phyloP scores from a whole-genome alignment of 2,329 filamentous ascomycete genomes.

The Aspergillus ruber region DNA sequence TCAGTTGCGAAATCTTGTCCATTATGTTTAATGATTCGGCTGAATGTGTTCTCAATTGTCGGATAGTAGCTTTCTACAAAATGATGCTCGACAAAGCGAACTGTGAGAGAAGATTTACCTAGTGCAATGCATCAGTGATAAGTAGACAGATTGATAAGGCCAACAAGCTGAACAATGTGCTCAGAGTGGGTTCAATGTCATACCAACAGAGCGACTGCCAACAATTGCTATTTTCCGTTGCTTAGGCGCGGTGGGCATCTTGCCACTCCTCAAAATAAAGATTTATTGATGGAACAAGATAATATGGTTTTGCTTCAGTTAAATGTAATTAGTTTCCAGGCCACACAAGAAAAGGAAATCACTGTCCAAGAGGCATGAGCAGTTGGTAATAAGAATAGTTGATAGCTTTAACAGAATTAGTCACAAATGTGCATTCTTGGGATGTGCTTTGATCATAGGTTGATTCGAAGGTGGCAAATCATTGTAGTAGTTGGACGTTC shows the following conservation, averaged over 20 bases:
- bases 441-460: neutral
- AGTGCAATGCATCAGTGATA: conserved; percentile 33
- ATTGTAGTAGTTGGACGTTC: neutral
- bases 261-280: conserved; percentile 9
- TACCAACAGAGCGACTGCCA: conserved; percentile 85
- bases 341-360: neutral
- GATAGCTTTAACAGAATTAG: neutral
- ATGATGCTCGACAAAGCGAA: conserved; percentile 94
- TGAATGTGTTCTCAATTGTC: conserved; percentile 98
- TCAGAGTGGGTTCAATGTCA: conserved; percentile 16
- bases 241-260: conserved; percentile 67
- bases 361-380: neutral
- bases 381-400: neutral
- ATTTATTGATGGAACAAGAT: neutral
- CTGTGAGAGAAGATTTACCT: conserved; percentile 94
- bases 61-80: conserved; percentile 99
- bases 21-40: conserved; percentile 87
- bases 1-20: conserved; percentile 91
- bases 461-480: neutral
- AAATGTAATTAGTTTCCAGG: neutral
- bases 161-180: conserved; percentile 1
- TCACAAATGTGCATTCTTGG: neutral
- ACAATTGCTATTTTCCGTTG: conserved; percentile 95
- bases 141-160: conserved; percentile 4
- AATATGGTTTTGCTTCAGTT: neutral